Percentiles rank a stretch among this genome's conserved stretches.
Evolutionary conservation across 2,329 filamentous ascomycete species (phyloP).

Genomic region (Allantophomopsis lycopodina): DNA sequence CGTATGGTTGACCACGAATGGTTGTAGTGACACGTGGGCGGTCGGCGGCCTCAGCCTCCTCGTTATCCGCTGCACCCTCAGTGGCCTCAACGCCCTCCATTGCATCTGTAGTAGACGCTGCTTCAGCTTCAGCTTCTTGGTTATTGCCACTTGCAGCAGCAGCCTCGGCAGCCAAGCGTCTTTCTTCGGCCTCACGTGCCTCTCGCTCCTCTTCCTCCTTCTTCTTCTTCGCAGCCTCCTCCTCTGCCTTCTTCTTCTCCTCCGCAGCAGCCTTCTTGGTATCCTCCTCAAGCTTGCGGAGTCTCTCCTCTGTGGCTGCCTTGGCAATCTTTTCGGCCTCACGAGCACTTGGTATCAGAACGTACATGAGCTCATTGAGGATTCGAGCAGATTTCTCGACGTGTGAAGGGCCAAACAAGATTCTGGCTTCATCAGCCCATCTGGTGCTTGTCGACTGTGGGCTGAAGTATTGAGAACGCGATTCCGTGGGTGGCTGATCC

Average conservation of each 20-base stretch:
- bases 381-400: constrained; percentile 58
- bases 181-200: constrained; percentile 44
- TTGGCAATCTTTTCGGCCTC: constrained; percentile 64
- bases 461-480: constrained; percentile 35
- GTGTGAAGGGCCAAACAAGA: constrained; percentile 62
- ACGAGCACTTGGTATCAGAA: constrained; percentile 73
- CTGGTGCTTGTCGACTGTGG: constrained; percentile 59
- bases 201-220: constrained; percentile 58
- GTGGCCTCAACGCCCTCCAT: constrained; percentile 66
- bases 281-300: constrained; percentile 43
- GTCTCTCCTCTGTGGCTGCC: constrained; percentile 39
- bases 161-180: constrained; percentile 32
- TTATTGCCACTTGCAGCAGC: constrained; percentile 30
- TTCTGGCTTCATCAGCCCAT: constrained; percentile 81
- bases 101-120: constrained; percentile 11
- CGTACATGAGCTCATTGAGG: constrained; percentile 52
- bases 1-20: constrained; percentile 75
- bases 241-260: constrained; percentile 57
- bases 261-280: constrained; percentile 49
- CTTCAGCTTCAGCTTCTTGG: constrained; percentile 8
- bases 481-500: constrained; percentile 14
- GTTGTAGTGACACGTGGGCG: constrained; percentile 63
- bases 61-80: constrained; percentile 17
- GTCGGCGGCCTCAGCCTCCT: constrained; percentile 28
- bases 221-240: constrained; percentile 51